Evolutionary conservation across 805 yeast species (phyloP).

Genomic region (Candida verbasci): DNA sequence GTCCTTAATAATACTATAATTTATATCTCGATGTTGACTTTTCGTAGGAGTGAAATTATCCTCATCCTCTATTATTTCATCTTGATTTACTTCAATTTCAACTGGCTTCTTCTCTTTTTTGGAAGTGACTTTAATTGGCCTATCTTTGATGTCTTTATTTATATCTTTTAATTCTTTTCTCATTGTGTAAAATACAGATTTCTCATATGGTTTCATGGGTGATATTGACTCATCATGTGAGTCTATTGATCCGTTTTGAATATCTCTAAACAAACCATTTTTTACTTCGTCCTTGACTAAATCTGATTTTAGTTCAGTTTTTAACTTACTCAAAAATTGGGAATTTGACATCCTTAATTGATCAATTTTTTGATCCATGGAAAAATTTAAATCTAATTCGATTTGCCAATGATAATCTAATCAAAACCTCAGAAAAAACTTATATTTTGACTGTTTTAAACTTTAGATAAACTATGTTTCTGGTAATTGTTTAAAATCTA

Average conservation of each 20-base stretch:
- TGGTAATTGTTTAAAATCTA: too few species aligned
- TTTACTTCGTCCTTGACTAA: too few species aligned
- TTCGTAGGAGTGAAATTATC: background rate
- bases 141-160: background rate
- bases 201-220: background rate
- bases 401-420: background rate
- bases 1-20: background rate
- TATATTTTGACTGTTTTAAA: too few species aligned
- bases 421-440: too few species aligned
- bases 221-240: background rate
- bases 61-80: background rate
- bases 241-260: background rate
- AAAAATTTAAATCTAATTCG: background rate
- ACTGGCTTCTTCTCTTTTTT: background rate
- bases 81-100: background rate
- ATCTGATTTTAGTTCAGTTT: too few species aligned
- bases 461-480: too few species aligned
- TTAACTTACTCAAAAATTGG: background rate
- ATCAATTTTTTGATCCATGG: background rate
- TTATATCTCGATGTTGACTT: background rate
- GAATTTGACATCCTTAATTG: background rate
- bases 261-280: background rate
- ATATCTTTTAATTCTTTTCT: background rate
- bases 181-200: background rate
- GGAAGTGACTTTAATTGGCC: background rate